Evolutionary conservation across 306 rosid genomes (phyloP), one percentile per base, ranked within the genome.

Genomic region (Hylodesmum podocarpum): DNA sequence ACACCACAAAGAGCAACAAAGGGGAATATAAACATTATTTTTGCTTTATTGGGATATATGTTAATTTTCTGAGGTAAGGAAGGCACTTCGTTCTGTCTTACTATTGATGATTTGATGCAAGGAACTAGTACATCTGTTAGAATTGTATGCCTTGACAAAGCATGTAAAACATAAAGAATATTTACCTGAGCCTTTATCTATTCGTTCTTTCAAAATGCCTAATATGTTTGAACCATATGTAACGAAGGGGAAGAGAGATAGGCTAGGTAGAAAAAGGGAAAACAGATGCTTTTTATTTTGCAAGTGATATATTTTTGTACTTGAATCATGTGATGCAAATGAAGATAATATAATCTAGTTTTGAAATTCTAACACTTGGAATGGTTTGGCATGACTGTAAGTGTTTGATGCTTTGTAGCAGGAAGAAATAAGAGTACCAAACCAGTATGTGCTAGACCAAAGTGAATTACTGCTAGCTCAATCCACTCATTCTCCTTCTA

Each of bases 121-220:
- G 77, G 66, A 66, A 46, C 69, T 69, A 44, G 39, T 57, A 58
- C 77, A 46, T 44, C 77, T 61, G 43, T 70, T 59, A 70, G 72
- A 78, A 47, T 78, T 70, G 40, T 78, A 36, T 70, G 51, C 65
- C 49, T 78, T 46, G 54, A 33, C 49, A 78, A 78, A 59, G 37
- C 33, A 24, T 22, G 71, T 70, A 46, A 74, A 73, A 15, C 75
- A 72, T 37, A 6, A 21, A 73, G 63, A 64, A 72, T 73, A 5
- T 72, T 72, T 63, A 11, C 9, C 33, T 40, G 11, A 66, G 22
- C 53, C 51, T 40, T 40, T 40, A 39, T 40, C 53, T 24, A 66
- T 66, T 14, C 53, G 14, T 40, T 66, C 36, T 40, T 40, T 49
- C 16, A 29, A 64, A 39, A 51, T 73, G 44, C 55, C 29, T 19